These are phyloP conservation scores for Cladorrhinum samala DNA, from an alignment of 495 filamentous ascomycete species.

Conservation along the genomic window DNA sequence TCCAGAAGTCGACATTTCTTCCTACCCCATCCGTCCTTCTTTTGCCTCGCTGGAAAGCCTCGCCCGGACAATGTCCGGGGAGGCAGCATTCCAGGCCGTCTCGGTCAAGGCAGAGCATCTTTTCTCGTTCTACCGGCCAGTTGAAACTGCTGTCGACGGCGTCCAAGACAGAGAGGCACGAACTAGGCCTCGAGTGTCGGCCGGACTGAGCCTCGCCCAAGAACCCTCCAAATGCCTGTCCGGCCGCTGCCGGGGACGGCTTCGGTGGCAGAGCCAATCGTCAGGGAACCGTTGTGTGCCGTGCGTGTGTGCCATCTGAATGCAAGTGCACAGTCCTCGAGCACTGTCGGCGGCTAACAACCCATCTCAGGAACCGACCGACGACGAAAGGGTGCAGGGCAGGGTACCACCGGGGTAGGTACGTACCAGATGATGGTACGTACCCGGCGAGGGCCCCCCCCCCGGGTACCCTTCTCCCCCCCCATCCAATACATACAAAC, in stretches of 20 bases:
- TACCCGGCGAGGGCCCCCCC: background rate
- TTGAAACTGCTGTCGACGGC: background rate
- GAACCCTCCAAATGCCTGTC: background rate
- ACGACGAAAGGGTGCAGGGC: too few species aligned
- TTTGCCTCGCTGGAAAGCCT: background rate
- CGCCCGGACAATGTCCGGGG: background rate
- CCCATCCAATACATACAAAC: background rate
- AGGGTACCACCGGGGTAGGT: too few species aligned
- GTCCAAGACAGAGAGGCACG: background rate
- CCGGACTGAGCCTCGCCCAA: slow-evolving; percentile 3
- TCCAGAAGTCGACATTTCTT: too few species aligned
- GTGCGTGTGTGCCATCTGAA: background rate
- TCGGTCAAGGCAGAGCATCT: background rate
- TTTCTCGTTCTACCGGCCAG: background rate
- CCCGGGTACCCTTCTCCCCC: too few species aligned
- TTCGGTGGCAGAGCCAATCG: background rate
- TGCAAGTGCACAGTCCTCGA: background rate
- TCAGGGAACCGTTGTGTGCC: background rate
- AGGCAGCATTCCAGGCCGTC: background rate
- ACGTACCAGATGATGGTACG: background rate
- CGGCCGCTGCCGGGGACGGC: background rate
- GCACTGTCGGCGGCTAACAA: slow-evolving; percentile 2
- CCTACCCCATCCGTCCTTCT: background rate
- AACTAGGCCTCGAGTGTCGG: background rate
- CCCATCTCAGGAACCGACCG: background rate